Percentiles rank a stretch among this genome's conserved stretches.
Evolutionary conservation across 1,139 yeast species (phyloP).

Genomic region (Nakaseomyces uthaithaninus): DNA sequence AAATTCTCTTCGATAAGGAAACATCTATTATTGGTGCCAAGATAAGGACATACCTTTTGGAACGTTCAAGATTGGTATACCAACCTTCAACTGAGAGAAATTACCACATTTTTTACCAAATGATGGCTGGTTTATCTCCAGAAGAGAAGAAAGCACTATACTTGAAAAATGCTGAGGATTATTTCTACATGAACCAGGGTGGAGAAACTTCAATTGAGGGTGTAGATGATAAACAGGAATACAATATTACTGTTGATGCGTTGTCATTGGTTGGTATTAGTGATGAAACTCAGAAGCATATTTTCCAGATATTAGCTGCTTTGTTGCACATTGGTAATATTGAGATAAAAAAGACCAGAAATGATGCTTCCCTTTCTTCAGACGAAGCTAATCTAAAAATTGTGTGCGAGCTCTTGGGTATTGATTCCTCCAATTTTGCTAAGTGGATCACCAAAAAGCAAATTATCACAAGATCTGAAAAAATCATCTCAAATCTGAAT

Average conservation of each 20-base stretch:
- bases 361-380: slow-evolving; percentile 70
- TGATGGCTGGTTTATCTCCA: slow-evolving; percentile 65
- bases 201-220: slow-evolving; percentile 66
- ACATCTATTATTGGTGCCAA: slow-evolving; percentile 88
- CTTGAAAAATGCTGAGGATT: slow-evolving; percentile 59
- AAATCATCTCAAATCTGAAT: slow-evolving; percentile 75
- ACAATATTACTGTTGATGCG: slow-evolving; percentile 65
- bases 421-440: slow-evolving; percentile 65
- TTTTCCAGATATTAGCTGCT: slow-evolving; percentile 79
- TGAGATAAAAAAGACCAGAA: slow-evolving; percentile 76
- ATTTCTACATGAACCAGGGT: slow-evolving; percentile 83
- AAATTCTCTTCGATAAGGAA: slow-evolving; percentile 68
- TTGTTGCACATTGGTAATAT: slow-evolving; percentile 90
- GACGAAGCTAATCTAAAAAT: slow-evolving; percentile 80
- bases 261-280: slow-evolving; percentile 70
- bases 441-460: slow-evolving; percentile 94
- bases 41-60: slow-evolving; percentile 84
- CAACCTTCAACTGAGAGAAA: slow-evolving; percentile 87
- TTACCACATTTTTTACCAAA: slow-evolving; percentile 91
- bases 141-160: slow-evolving; percentile 53
- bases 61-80: slow-evolving; percentile 87
- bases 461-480: slow-evolving; percentile 86
- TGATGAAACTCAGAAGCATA: slow-evolving; percentile 50
- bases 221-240: slow-evolving; percentile 77
- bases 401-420: slow-evolving; percentile 80